Conservation (phyloP, 1,139 yeast genomes). For the Debaryomycetaceae sp. region DNA sequence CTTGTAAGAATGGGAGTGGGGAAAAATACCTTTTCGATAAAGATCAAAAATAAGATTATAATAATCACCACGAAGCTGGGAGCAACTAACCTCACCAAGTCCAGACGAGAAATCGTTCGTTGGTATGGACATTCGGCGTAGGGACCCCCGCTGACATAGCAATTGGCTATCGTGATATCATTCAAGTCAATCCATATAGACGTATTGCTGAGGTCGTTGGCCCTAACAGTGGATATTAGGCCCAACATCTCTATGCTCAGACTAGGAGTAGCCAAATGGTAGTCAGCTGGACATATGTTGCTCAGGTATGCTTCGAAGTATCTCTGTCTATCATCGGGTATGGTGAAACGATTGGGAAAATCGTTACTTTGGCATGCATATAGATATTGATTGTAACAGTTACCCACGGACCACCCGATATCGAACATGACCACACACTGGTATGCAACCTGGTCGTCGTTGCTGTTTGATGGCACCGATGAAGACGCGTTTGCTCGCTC, state of each 20-base stretch:
- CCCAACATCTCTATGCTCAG: slow-evolving; percentile 38
- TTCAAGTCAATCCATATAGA: slow-evolving; percentile 83
- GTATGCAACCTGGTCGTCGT: slow-evolving; percentile 29
- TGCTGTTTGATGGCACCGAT: slow-evolving; percentile 1
- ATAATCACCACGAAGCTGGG: slow-evolving; percentile 62
- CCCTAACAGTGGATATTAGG: slow-evolving; percentile 20
- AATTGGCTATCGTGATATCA: slow-evolving; percentile 65
- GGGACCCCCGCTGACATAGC: slow-evolving; percentile 89
- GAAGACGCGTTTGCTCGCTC: not conserved
- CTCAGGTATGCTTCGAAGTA: slow-evolving; percentile 51
- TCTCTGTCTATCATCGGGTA: slow-evolving; percentile 29
- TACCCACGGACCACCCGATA: slow-evolving; percentile 55
- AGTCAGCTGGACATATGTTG: slow-evolving; percentile 49
- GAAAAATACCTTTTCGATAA: slow-evolving; percentile 31
- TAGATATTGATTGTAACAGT: slow-evolving; percentile 55
- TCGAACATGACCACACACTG: slow-evolving; percentile 58
- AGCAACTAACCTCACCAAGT: slow-evolving; percentile 61
- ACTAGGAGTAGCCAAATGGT: slow-evolving; percentile 55
- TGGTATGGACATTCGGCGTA: slow-evolving; percentile 77
- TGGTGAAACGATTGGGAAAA: slow-evolving; percentile 45
- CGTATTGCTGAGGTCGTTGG: slow-evolving; percentile 12
- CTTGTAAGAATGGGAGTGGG: slow-evolving; percentile 39
- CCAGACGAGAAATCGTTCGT: slow-evolving; percentile 47
- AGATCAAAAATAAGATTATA: slow-evolving; percentile 41
- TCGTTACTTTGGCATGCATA: slow-evolving; percentile 53